Conservation (phyloP, 2,329 filamentous ascomycete genomes). For the Pseudogymnoascus sp. region DNA sequence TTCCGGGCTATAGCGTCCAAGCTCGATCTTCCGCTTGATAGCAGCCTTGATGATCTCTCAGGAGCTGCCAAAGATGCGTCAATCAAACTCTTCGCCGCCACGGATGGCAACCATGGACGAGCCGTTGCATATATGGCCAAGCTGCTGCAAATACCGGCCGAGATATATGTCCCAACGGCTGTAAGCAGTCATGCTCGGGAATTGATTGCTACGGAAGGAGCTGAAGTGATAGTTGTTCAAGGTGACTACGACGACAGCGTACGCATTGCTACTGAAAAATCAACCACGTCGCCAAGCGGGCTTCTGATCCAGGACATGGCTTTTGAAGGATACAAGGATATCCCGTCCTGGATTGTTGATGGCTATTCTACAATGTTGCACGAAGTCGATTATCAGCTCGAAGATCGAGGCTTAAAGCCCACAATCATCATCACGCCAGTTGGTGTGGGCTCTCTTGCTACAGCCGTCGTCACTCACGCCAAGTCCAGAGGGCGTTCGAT, state of each 20-base stretch:
- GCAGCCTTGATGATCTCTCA: slow-evolving; percentile 35
- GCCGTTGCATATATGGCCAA: slow-evolving; percentile 61
- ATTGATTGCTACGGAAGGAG: slow-evolving; percentile 54
- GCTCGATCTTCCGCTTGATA: slow-evolving; percentile 20
- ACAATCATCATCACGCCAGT: slow-evolving; percentile 53
- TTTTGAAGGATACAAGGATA: slow-evolving; percentile 43
- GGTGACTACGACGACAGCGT: slow-evolving; percentile 49
- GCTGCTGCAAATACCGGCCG: slow-evolving; percentile 44
- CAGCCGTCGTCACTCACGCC: slow-evolving; percentile 58
- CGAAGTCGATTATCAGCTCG: slow-evolving; percentile 54
- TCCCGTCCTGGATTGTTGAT: slow-evolving; percentile 68
- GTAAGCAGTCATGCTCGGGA: slow-evolving; percentile 46
- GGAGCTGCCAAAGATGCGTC: slow-evolving; percentile 22
- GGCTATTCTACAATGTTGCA: slow-evolving; percentile 64
- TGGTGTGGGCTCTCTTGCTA: slow-evolving; percentile 63
- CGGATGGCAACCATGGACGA: slow-evolving; percentile 69
- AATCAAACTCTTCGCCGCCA: slow-evolving; percentile 51
- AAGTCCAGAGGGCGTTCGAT: slow-evolving; percentile 36
- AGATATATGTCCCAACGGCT: slow-evolving; percentile 53
- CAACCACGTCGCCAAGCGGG: slow-evolving; percentile 21
- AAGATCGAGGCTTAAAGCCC: slow-evolving; percentile 35
- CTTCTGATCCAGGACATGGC: slow-evolving; percentile 60
- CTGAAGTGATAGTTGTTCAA: slow-evolving; percentile 43
- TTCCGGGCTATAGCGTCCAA: slow-evolving; percentile 40
- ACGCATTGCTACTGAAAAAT: not conserved